Evolutionary conservation across 2,329 filamentous ascomycete genomes (phyloP).

Genomic region (Curvularia verruculosa): DNA sequence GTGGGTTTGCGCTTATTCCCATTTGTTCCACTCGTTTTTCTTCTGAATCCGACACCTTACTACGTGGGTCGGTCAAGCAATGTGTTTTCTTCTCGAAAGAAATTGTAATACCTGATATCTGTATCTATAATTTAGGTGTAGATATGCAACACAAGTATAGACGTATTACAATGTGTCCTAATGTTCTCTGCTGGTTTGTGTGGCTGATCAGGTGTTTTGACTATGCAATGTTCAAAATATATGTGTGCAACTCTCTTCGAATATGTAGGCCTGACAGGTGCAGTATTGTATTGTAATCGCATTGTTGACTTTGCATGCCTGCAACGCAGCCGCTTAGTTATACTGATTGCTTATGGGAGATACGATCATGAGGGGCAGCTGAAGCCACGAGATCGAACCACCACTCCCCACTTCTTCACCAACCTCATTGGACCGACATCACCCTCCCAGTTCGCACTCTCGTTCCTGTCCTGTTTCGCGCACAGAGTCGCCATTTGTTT

Average conservation of each 20-base stretch:
- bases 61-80: conserved; percentile 2
- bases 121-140: not conserved
- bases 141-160: not conserved
- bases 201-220: not conserved
- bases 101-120: not conserved
- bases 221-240: not conserved
- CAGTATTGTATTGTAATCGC: not conserved
- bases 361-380: conserved; percentile 8
- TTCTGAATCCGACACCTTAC: not conserved
- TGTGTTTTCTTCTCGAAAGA: conserved; percentile 6
- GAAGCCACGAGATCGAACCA: conserved; percentile 16
- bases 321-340: not conserved
- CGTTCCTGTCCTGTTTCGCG: not conserved
- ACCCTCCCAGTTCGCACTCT: not conserved
- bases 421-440: conserved; percentile 1
- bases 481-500: not conserved
- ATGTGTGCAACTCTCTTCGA: not conserved
- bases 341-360: not conserved
- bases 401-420: conserved; percentile 11
- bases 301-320: not conserved
- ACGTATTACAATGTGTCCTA: not conserved
- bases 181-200: not conserved
- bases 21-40: conserved; percentile 9
- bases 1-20: conserved; percentile 18
- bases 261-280: not conserved